These are phyloP conservation scores for Pochonia chlamydosporia DNA, from an alignment of 2,329 filamentous ascomycete genomes.

Conservation along the genomic window DNA sequence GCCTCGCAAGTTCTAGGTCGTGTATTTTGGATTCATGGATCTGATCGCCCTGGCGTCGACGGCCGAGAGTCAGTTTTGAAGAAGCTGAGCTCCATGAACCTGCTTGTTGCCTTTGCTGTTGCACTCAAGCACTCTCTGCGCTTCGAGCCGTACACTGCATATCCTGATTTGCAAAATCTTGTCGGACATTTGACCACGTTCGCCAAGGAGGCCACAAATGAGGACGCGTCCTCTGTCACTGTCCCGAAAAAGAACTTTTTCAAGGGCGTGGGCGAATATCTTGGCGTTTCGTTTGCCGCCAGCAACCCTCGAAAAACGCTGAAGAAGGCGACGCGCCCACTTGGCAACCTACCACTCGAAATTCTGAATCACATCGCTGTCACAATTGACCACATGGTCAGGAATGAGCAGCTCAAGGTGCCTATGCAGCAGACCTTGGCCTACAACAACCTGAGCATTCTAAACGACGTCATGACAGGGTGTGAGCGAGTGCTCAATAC, in stretches of 20 bases:
- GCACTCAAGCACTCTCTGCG: slow-evolving; percentile 77
- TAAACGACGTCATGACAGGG: slow-evolving; percentile 69
- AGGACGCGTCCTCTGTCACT: slow-evolving; percentile 27
- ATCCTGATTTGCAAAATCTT: slow-evolving; percentile 65
- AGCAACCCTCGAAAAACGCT: slow-evolving; percentile 74
- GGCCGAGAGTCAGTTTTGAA: slow-evolving; percentile 62
- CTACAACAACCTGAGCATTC: slow-evolving; percentile 52
- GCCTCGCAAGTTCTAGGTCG: slow-evolving; percentile 65
- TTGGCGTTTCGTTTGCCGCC: slow-evolving; percentile 70
- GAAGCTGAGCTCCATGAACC: slow-evolving; percentile 71
- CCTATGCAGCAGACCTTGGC: slow-evolving; percentile 55
- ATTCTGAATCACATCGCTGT: slow-evolving; percentile 67
- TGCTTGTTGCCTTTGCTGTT: slow-evolving; percentile 71
- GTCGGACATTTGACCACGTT: slow-evolving; percentile 71
- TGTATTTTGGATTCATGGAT: slow-evolving; percentile 77
- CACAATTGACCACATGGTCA: slow-evolving; percentile 57
- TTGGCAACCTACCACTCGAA: slow-evolving; percentile 80
- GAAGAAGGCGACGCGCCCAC: slow-evolving; percentile 65
- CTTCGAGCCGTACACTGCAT: slow-evolving; percentile 75
- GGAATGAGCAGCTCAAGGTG: slow-evolving; percentile 48
- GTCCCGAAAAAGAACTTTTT: slow-evolving; percentile 43
- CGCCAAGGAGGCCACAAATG: slow-evolving; percentile 48
- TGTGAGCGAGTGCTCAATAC: slow-evolving; percentile 77
- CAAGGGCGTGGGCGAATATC: slow-evolving; percentile 64
- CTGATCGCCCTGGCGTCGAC: slow-evolving; percentile 40